Evolutionary conservation across 306 rosid species (phyloP), one percentile per base, ranked within the genome.

Genomic region (Mucuna pruriens): DNA sequence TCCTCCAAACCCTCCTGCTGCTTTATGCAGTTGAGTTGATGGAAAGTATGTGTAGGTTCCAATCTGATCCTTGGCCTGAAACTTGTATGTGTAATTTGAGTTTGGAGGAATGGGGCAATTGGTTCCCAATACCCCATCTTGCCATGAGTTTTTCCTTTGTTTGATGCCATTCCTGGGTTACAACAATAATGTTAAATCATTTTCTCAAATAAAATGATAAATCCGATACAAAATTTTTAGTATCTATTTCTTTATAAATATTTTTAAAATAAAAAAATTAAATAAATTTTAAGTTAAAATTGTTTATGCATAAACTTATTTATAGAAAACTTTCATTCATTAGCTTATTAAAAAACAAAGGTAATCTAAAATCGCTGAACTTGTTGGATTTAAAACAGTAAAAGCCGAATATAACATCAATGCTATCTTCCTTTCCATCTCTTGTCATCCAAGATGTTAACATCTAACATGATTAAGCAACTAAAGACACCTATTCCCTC

Each of bases 141-240:
- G 99, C 99, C 99, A 95, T 72, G 99, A 95, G 82, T 95, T 95
- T 82, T 95, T 95, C 88, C 99, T 93, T 87, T 95, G 99, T 42
- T 95, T 95, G 44, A 95, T 90, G 33, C 98, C 99, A 83, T 95
- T 95, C 99, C 99, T 94, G 33, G 25, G 79, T 88, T 11, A 29
- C 7, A 22, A 20, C 74, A 76, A 75, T 25, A 69, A 57, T 64
- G 79, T 71, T 25, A 71, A 40, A 7, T 46, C 83, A 64, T 42
- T 20, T 80, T 39, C 67, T 72, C 6, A 51, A 76, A 23, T 64
- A 34, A 52, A 60, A 40, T 71, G n/a, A n/a, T n/a, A n/a, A n/a
- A n/a, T n/a, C n/a, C n/a, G n/a, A n/a, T n/a, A n/a, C n/a, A n/a
- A n/a, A n/a, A n/a, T n/a, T n/a, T n/a, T n/a, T n/a, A n/a, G n/a